Base-by-base conservation (phyloP, 139 green algal genomes). In the Chlorella ohadii region DNA sequence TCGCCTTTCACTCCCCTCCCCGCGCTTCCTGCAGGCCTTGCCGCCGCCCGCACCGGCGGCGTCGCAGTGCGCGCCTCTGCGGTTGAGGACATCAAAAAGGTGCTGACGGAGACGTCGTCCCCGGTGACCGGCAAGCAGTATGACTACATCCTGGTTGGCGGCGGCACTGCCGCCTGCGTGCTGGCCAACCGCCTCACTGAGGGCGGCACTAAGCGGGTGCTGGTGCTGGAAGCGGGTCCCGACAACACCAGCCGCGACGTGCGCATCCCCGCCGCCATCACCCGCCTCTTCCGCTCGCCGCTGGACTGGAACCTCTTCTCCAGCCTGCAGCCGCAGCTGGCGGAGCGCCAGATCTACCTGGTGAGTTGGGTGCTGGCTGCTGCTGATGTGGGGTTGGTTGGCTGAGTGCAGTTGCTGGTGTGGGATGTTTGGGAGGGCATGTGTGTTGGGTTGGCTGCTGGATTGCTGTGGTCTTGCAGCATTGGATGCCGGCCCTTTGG, bases 81-180 rank as follows among this genome's bases (percentile, higher is more conserved):
- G 3, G 61, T 83, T 0, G 61, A 72, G 16, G 77, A 83, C 77
- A 83, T 83, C 39, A 22, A 44, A 3, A 57, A 38, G 27, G 77
- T 36, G 39, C 77, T 83, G 61, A 34, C 38, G 20, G 27, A 51
- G 23, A 57, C 55, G 27, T 15, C 38, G 38, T 74, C 39, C 61
- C 77, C 77, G 3, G 61, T 73, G 77, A 39, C 77, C 2, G 61
- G 61, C 28, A 68, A 83, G 77, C 63, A 31, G 61, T 98, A 93
- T 74, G 96, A 99, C 81, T 98, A 97, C 91, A 95, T 99, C 38
- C 90, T 99, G 57, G 95, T 99, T 0, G 96, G 96, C 16, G 96
- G 96, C 38, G 96, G 96, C 31, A 90, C 94, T 25, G 94, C 96
- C 27, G 95, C 94, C 4, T 98, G 95, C 84, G 90, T 98, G 28